phyloP scores from a whole-genome alignment of 169 alveolate genomes.

The Perkinsus chesapeaki region DNA sequence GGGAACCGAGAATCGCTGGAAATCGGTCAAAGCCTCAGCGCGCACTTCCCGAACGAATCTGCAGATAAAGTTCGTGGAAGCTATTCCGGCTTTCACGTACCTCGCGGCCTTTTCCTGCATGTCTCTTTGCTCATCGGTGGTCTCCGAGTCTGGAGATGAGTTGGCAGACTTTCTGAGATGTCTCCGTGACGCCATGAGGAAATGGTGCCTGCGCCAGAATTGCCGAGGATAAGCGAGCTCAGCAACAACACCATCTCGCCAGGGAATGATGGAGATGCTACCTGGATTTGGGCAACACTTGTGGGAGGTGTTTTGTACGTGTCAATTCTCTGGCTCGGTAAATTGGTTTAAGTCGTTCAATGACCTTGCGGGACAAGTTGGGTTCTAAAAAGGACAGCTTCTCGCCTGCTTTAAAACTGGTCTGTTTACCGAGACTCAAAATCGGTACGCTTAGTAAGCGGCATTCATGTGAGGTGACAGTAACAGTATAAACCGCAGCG shows the following conservation, averaged over 20 bases:
- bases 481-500: not conserved
- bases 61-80: too few relatives aligned
- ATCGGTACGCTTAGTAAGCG: not conserved
- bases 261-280: too few relatives aligned
- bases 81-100: too few relatives aligned
- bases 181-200: not conserved
- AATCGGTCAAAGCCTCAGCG: not conserved
- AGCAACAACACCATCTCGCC: too few relatives aligned
- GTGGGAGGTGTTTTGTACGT: not conserved
- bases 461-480: not conserved
- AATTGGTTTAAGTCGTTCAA: not conserved
- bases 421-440: not conserved
- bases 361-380: not conserved
- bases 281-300: not conserved
- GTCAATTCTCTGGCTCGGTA: not conserved
- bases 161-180: not conserved
- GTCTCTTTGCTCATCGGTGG: too few relatives aligned
- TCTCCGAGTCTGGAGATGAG: not conserved
- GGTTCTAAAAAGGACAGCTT: not conserved
- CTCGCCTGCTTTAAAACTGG: not conserved
- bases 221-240: not conserved
- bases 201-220: not conserved
- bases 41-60: not conserved
- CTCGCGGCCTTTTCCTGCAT: too few relatives aligned
- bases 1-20: not conserved